Evolutionary conservation across 2,329 filamentous ascomycete species (phyloP).

Genomic region (Aspergillus awamori): DNA sequence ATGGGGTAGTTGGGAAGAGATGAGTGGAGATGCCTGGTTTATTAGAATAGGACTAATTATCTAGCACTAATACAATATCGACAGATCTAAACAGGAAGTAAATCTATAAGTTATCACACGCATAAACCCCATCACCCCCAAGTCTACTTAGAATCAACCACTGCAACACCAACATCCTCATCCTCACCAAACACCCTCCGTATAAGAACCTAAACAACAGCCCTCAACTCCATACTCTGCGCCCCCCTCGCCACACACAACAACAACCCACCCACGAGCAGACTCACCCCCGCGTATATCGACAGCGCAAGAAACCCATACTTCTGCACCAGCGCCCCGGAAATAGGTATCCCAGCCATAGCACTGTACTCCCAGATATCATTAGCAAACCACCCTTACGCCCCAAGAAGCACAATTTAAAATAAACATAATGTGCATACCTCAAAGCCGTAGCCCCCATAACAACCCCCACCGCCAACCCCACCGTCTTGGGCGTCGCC

Average conservation of each 20-base stretch:
- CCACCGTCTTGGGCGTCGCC: conserved; percentile 42
- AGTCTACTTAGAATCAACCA: not conserved
- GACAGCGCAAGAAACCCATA: conserved; percentile 48
- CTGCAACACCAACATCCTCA: not conserved
- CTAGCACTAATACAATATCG: too few relatives aligned
- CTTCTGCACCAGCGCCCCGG: conserved; percentile 42
- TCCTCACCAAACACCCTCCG: not conserved
- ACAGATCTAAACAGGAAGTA: too few relatives aligned
- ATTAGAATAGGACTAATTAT: not conserved
- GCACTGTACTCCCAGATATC: conserved; percentile 28
- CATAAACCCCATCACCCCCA: not conserved
- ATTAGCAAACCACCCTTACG: not conserved
- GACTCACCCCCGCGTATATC: conserved; percentile 39
- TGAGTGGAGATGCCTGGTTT: not conserved
- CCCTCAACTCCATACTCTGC: conserved; percentile 21
- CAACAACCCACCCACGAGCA: conserved; percentile 36
- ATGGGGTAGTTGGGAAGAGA: too few relatives aligned
- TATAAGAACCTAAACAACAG: conserved; percentile 10
- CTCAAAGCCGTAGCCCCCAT: conserved; percentile 48
- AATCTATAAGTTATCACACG: too few relatives aligned
- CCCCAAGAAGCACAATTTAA: too few relatives aligned
- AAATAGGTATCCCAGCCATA: conserved; percentile 48
- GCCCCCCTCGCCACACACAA: conserved; percentile 26
- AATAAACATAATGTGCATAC: conserved; percentile 32
- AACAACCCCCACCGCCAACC: conserved; percentile 48